Percentiles rank a stretch among this genome's conserved stretches.
phyloP scores from a whole-genome alignment of 1,284 basidiomycete genomes.

The Peniophora sp. region DNA sequence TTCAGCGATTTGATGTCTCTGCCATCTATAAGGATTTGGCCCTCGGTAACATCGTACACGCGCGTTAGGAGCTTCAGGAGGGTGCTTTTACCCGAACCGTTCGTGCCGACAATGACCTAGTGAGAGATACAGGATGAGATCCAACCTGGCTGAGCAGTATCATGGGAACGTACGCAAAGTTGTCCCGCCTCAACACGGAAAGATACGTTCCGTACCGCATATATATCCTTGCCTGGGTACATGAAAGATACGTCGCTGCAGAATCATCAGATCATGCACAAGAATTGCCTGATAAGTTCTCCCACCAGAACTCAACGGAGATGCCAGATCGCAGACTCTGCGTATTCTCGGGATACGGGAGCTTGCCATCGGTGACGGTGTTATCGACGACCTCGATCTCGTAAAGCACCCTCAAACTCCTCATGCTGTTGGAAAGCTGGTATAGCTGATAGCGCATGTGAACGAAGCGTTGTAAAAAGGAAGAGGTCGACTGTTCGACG shows the following conservation, averaged over 20 bases:
- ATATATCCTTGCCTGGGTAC: constrained; percentile 53
- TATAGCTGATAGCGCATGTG: constrained; percentile 49
- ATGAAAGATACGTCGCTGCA: constrained; percentile 61
- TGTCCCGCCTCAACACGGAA: constrained; percentile 67
- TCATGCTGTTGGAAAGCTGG: constrained; percentile 49
- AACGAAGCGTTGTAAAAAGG: constrained; percentile 48
- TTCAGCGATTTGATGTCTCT: constrained; percentile 52
- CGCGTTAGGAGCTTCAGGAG: constrained; percentile 66
- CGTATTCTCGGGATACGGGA: constrained; percentile 57
- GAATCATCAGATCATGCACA: background rate
- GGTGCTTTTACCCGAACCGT: constrained; percentile 75
- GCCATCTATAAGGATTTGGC: constrained; percentile 58
- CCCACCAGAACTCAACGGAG: constrained; percentile 57
- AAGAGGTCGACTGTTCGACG: constrained; percentile 50
- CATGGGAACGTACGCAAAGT: constrained; percentile 49
- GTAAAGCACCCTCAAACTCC: constrained; percentile 57
- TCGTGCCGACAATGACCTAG: constrained; percentile 69
- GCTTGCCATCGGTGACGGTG: constrained; percentile 44
- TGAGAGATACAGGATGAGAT: too few relatives aligned
- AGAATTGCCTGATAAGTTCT: background rate
- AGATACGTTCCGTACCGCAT: constrained; percentile 54
- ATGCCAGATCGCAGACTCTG: constrained; percentile 47
- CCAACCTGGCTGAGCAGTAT: too few relatives aligned
- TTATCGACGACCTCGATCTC: constrained; percentile 62
- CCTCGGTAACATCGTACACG: constrained; percentile 60